Conservation (phyloP, 129 eudicot species). For the Apium graveolens region DNA sequence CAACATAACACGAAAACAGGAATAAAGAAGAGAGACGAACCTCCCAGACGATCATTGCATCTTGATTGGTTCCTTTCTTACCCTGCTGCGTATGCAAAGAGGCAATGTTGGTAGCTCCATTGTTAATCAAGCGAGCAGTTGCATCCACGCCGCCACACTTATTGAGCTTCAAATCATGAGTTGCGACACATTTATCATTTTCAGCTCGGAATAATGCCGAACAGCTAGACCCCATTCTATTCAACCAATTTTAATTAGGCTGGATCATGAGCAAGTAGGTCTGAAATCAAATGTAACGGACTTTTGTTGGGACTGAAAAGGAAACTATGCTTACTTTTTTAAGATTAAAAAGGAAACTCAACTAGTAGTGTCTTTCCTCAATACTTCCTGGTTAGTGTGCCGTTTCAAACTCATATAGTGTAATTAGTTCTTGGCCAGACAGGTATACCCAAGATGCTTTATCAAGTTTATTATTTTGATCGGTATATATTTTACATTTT, state of each 20-base stretch:
- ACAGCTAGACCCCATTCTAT: conserved; percentile 16
- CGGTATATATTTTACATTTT: too few relatives aligned
- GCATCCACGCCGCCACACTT: conserved; percentile 38
- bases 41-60: conserved; percentile 97
- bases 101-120: conserved; percentile 54
- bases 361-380: not conserved
- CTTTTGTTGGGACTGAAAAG: not conserved
- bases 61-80: conserved; percentile 86
- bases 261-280: conserved; percentile 15
- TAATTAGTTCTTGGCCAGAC: too few relatives aligned
- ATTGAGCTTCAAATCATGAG: conserved; percentile 18
- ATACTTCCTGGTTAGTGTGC: not conserved
- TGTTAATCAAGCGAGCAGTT: conserved; percentile 37
- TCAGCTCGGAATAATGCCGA: conserved; percentile 4
- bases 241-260: not conserved
- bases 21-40: conserved; percentile 19
- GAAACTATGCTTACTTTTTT: not conserved
- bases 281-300: not conserved
- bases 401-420: not conserved
- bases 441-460: too few relatives aligned
- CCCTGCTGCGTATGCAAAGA: conserved; percentile 84
- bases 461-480: too few relatives aligned
- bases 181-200: conserved; percentile 14
- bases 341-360: not conserved
- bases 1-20: not conserved